Percentiles rank a stretch among this genome's conserved stretches.
These are phyloP conservation scores for Primulina eburnea DNA, from an alignment of 257 asterid genomes.

Conservation along the genomic window DNA sequence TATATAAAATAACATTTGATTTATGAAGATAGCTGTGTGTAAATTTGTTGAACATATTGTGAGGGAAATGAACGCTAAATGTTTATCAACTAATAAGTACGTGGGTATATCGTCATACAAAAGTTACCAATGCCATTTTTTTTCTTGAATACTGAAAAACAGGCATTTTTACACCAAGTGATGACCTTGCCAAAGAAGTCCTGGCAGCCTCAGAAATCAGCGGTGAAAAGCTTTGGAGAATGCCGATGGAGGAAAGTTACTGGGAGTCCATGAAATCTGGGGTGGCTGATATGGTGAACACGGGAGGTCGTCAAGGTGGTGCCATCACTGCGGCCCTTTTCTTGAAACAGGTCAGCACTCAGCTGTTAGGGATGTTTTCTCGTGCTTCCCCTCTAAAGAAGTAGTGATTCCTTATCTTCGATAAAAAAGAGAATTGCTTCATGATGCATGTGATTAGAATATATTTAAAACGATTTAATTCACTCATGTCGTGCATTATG, in stretches of 20 bases:
- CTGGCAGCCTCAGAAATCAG: slow-evolving; percentile 71
- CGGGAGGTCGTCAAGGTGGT: slow-evolving; percentile 94
- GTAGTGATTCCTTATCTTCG: background rate
- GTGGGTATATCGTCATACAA: background rate
- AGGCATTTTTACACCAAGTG: slow-evolving; percentile 89
- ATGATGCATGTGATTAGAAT: background rate
- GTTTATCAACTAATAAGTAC: background rate
- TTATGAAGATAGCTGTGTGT: background rate
- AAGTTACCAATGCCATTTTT: background rate
- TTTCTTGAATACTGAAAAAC: slow-evolving; percentile 17
- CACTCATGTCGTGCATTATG: background rate
- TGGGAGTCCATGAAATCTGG: slow-evolving; percentile 98
- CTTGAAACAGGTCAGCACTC: slow-evolving; percentile 80
- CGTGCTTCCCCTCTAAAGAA: background rate
- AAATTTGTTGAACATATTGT: background rate
- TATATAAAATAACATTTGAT: too few species aligned
- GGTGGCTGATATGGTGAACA: slow-evolving; percentile 97
- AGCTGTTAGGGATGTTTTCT: background rate
- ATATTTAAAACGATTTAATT: too few species aligned
- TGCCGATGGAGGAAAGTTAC: slow-evolving; percentile 93
- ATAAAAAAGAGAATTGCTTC: background rate
- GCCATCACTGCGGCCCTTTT: slow-evolving; percentile 94
- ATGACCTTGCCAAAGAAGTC: slow-evolving; percentile 82
- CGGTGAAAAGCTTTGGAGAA: slow-evolving; percentile 92
- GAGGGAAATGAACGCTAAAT: background rate